Evolutionary conservation across 345 rosid species (phyloP).

Genomic region (Dipteronia sinensis): DNA sequence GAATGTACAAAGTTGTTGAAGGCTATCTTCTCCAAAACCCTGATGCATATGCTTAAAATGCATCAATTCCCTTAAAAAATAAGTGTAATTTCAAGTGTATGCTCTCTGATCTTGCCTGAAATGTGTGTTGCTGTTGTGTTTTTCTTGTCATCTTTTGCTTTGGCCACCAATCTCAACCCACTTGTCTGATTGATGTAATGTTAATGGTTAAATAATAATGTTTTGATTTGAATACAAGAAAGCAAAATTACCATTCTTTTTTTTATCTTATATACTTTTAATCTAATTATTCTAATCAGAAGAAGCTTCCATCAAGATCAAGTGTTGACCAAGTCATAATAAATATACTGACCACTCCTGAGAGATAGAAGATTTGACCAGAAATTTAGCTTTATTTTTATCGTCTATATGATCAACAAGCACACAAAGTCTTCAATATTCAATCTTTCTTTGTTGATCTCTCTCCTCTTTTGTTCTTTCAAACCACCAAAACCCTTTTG

Average conservation of each 20-base stretch:
- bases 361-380: no score
- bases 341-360: not conserved
- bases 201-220: not conserved
- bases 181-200: not conserved
- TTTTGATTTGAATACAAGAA: not conserved
- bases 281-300: not conserved
- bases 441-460: not conserved
- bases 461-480: not conserved
- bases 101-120: not conserved
- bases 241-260: not conserved
- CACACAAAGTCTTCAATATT: not conserved
- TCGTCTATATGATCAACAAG: not conserved
- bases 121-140: not conserved
- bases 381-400: not conserved
- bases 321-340: conserved; percentile 13
- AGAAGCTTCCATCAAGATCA: not conserved
- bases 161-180: not conserved
- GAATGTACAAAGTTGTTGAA: conserved; percentile 37
- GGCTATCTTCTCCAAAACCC: conserved; percentile 36
- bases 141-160: not conserved
- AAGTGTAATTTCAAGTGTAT: not conserved
- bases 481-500: not conserved
- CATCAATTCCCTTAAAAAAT: not conserved
- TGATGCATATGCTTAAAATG: conserved; percentile 30
- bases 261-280: not conserved